Evolutionary conservation across 2,329 filamentous ascomycete species (phyloP), one percentile per base, ranked within the genome.

Genomic region (Trichoderma polysporum): DNA sequence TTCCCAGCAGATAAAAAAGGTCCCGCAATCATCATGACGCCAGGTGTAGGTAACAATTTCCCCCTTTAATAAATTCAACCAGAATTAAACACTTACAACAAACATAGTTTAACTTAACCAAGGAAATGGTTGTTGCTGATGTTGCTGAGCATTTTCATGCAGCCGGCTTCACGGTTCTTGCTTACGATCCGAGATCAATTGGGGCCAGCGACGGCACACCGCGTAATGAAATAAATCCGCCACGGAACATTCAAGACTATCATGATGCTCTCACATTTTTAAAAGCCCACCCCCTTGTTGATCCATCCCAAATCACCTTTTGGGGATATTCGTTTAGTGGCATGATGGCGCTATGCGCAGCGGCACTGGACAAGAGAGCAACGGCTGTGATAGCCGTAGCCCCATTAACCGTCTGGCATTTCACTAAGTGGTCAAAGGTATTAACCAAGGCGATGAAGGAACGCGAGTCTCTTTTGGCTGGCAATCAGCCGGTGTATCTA

Each of bases 261-360:
- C 71, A 69, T 41, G 76, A 78, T 49, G 76, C 76, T 72, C 79
- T 86, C 67, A 68, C 69, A 4, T 80, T 76, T 27, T 78, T 85
- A 66, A 82, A 81, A 74, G 74, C 80, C 7, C 68, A 79, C 13
- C 78, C 78, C 1, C 77, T 81, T 56, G 75, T 82, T 2, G 74
- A 76, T 45, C 59, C 72, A 0, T 47, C 68, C 1, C 71, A 71
- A 10, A 73, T 77, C n/a, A 72, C 66, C 0, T 66, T 69, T 53
- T 76, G 75, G 75, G 76, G 77, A n/a, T 74, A 70, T 53, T 77
- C 73, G 4, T 73, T 76, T 37, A 71, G 71, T 10, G 75, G 69
- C 29, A 72, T 69, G 33, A 68, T 75, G 17, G 72, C 72, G 8
- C 57, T 76, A 19, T 66, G 57, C 3, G 73, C 75, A 1, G 73